Percentiles rank a stretch among this genome's conserved stretches.
phyloP scores from a whole-genome alignment of 345 rosid species.

The Salix koriyanagi region DNA sequence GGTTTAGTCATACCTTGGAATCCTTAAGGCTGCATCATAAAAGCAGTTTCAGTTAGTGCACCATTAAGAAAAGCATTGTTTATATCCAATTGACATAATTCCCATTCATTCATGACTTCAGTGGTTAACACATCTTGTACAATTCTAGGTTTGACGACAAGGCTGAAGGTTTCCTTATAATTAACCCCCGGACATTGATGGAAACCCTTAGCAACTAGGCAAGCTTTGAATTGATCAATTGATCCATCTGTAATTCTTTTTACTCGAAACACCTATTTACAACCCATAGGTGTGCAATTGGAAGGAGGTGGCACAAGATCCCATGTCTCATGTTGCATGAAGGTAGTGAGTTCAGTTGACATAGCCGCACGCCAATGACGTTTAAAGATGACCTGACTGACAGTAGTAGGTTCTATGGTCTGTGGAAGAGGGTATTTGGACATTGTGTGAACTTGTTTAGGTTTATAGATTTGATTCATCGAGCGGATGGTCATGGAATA shows the following conservation, averaged over 20 bases:
- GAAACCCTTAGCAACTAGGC: neutral
- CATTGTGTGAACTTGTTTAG: too few species aligned
- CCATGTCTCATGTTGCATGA: too few species aligned
- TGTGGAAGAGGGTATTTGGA: too few species aligned
- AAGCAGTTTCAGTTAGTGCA: too few species aligned
- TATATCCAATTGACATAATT: neutral
- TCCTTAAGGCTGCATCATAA: too few species aligned
- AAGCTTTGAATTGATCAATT: neutral
- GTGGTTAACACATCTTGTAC: rapidly evolving
- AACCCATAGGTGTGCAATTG: neutral
- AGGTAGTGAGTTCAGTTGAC: rapidly evolving
- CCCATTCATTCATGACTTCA: rapidly evolving
- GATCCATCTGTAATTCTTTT: rapidly evolving
- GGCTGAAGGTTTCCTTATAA: neutral
- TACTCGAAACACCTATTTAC: too few species aligned
- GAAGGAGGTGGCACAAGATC: neutral
- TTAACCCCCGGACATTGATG: neutral
- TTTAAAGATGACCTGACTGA: too few species aligned
- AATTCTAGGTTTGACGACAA: neutral
- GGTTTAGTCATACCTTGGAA: too few species aligned
- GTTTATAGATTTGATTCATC: too few species aligned
- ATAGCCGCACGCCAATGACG: neutral
- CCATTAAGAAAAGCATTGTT: too few species aligned
- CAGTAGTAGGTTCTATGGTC: too few species aligned
- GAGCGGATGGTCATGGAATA: too few species aligned